Base-by-base conservation (phyloP, 2,329 filamentous ascomycete genomes). In the Talaromyces islandicus region DNA sequence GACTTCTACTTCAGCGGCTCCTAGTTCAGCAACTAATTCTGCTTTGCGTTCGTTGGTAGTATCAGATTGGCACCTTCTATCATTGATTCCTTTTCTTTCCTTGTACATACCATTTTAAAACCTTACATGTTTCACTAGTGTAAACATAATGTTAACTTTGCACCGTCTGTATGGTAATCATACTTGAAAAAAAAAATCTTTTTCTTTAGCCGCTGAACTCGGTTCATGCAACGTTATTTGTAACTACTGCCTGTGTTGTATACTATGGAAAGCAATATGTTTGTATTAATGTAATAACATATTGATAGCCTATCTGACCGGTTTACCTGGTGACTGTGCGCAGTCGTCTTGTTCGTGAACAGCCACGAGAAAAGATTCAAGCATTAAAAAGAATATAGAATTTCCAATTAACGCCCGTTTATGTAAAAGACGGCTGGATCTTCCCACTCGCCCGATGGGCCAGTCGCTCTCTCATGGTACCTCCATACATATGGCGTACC, bases 401-500 rank as follows among this genome's bases (percentile, higher is more conserved):
- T 19, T 46, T 17, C 11, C 10, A 52, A 52, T 29, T 30, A 12
- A 52, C 9, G 25, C 17, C 17, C 19, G 17, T 41, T 30, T 57
- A 66, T 67, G 58, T 70, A 72, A 80, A 80, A 6, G 71, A 69
- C n/a, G 77, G 76, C 54, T 73, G 69, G 7, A 80, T 77, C 64
- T 69, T 78, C 48, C 77, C 74, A 63, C 67, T 70, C 2, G 73
- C 74, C 41, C 78, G 66, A 62, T 79, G 72, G 10, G 67, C 69
- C 48, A 85, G 65, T 61, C 83, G 74, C 63, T 81, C 74, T 46
- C 77, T 76, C 69, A 85, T 70, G 59, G 84, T 71, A n/a, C 70
- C 73, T 46, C 80, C 77, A 69, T 85, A 88, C 27, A 85, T 77
- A 70, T 85, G 81, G 58, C 68, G 73, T 4, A 78, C 71, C 85